phyloP scores from a whole-genome alignment of 176 grass and related monocot species.

The Oryza officinalis region DNA sequence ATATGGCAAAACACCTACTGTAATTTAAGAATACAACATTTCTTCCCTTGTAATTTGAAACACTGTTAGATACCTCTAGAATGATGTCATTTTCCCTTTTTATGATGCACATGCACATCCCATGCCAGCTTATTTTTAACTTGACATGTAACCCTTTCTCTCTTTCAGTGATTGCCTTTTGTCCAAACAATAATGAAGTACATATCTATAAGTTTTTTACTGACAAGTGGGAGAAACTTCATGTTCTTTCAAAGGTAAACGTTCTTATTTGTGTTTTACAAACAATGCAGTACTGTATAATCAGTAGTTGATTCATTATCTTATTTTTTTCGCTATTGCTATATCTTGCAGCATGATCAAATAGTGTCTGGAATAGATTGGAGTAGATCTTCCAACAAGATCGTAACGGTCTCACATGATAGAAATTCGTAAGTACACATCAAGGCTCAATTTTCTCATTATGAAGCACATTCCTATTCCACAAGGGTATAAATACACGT shows the following conservation, averaged over 20 bases:
- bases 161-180: conserved; percentile 91
- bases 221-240: conserved; percentile 96
- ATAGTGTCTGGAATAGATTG: conserved; percentile 97
- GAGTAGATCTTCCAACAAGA: conserved; percentile 87
- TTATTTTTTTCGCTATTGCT: conserved; percentile 25
- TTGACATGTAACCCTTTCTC: conserved; percentile 28
- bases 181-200: conserved; percentile 92
- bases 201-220: conserved; percentile 90
- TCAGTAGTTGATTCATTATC: background rate
- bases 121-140: background rate
- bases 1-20: background rate
- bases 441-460: conserved; percentile 1
- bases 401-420: conserved; percentile 97
- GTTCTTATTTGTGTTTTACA: background rate
- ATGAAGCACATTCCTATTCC: conserved; percentile 9
- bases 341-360: conserved; percentile 82
- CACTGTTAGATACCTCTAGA: background rate
- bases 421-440: conserved; percentile 84
- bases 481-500: background rate
- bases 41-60: background rate
- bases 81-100: background rate
- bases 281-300: background rate
- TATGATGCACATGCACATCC: background rate
- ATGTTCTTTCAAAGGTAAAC: conserved; percentile 93
- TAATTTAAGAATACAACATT: background rate